Evolutionary conservation across 164 flowering plant species (phyloP), one percentile per base, ranked within the genome.

Genomic region (Umbellularia californica): DNA sequence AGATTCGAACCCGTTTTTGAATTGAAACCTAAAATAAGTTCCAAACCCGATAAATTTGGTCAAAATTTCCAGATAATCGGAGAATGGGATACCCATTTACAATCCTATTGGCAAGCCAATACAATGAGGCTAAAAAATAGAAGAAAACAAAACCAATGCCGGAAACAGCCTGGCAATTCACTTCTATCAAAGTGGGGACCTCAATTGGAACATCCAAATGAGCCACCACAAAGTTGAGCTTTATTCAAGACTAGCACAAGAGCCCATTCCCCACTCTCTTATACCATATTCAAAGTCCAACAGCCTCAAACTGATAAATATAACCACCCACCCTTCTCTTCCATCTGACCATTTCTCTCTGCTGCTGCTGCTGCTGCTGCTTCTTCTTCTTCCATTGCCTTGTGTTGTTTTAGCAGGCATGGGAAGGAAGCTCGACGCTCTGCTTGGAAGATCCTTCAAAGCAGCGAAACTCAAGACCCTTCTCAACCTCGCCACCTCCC

Each of bases 361-460:
- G 17, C 60, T 17, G 11, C 20, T 30, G 5, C 27, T 27, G 28
- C 28, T 27, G 28, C 3, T 30, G 5, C 60, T 55, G 1, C 20
- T 20, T 0, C 6, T 55, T 0, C 6, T 55, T 55, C 7, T 52
- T 13, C n/a, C n/a, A 3, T 15, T 14, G 60, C 60, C n/a, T 55
- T 55, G 60, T 20, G 2, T 55, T 65, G 30, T 65, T 23, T 65
- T 65, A 65, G 30, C 47, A 72, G 22, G 69, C 41, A 87, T 89
- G 89, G 90, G 92, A 2, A 84, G 72, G 75, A 88, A 77, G 58
- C 77, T 87, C 50, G 91, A 87, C 68, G 84, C 83, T 65, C 73
- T 93, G 69, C 78, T 90, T 5, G 81, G 95, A 58, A 89, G 87
- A 79, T 72, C 68, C 70, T 89, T 83, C 86, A 88, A 84, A 74